Base-by-base conservation (phyloP, 192 early-diverging fungal genomes). In the Linnemannia exigua region DNA sequence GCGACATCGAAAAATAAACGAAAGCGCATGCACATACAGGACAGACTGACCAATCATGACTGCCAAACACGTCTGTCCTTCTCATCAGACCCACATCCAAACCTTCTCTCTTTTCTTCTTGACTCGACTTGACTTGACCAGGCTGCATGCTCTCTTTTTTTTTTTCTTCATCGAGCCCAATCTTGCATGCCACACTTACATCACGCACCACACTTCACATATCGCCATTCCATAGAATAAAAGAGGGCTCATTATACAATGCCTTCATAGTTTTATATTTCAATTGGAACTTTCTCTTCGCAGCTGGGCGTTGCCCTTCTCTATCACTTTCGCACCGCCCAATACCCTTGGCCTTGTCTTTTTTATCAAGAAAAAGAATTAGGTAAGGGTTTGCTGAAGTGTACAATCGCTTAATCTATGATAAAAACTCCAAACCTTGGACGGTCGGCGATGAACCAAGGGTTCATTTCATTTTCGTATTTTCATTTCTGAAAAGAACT, bases 321-420 rank as follows among this genome's bases (percentile, higher is more conserved):
- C 48, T 16, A n/a, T 44, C 41, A 3, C 9, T 9, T 44, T 44
- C 41, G 41, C 41, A 44, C 41, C 9, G 41, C 41, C 41, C 9
- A 44, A 44, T 44, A 9, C 41, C 9, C 41, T 44, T 44, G 3
- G 9, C 41, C 41, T 44, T 58, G 54, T n/a, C 25, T 25, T 25
- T 63, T 12, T 31, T n/a, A 31, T 12, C 28, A n/a, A 33, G 11
- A n/a, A 58, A 58, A 3, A 28, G 8, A 61, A 28, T 28, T 63
- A 31, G 2, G 4, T 12, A 9, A 63, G n/a, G n/a, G n/a, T n/a
- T n/a, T n/a, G n/a, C n/a, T n/a, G n/a, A n/a, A n/a, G n/a, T 15
- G 58, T 63, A 63, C 58, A 31, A 63, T 63, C 58, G 58, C 58
- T 44, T 9, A 63, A 63, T 63, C 58, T 63, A 63, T 31, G 58